These are phyloP conservation scores for Asterella californica DNA, from an alignment of 225 moss, liverwort and hornwort genomes.

Conservation along the genomic window DNA sequence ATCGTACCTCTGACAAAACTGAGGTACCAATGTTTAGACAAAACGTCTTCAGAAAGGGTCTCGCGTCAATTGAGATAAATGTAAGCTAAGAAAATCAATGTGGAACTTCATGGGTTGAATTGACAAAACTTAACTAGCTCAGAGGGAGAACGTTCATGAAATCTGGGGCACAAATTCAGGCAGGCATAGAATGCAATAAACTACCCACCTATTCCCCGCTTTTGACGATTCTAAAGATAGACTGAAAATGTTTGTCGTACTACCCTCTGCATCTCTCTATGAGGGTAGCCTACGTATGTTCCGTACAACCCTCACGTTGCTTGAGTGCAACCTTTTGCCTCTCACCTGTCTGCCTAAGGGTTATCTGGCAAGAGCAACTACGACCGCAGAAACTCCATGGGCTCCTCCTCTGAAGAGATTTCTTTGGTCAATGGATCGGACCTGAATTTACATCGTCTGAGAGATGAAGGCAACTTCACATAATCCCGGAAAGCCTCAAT, in stretches of 20 bases:
- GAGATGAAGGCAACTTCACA: conserved; percentile 2
- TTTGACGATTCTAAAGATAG: background rate
- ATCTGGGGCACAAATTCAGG: background rate
- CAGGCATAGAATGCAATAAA: background rate
- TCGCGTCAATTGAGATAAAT: background rate
- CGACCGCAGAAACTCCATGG: background rate
- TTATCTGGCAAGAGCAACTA: background rate
- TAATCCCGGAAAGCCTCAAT: conserved; percentile 7
- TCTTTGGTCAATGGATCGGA: background rate
- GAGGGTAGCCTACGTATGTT: conserved; percentile 5
- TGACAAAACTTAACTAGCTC: background rate
- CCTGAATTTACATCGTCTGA: conserved; percentile 17
- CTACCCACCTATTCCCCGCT: background rate
- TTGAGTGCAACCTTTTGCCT: background rate
- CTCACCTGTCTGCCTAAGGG: background rate
- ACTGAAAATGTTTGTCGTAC: background rate
- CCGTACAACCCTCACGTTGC: background rate
- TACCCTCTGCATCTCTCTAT: conserved; percentile 6
- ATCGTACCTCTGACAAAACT: background rate
- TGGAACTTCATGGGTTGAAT: background rate
- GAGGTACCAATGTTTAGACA: background rate
- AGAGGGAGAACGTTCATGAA: conserved; percentile 2
- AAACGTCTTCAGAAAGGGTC: background rate
- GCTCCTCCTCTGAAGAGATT: background rate
- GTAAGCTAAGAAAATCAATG: background rate